phyloP scores from a whole-genome alignment of 331 rosid species.

The Saraca asoca region DNA sequence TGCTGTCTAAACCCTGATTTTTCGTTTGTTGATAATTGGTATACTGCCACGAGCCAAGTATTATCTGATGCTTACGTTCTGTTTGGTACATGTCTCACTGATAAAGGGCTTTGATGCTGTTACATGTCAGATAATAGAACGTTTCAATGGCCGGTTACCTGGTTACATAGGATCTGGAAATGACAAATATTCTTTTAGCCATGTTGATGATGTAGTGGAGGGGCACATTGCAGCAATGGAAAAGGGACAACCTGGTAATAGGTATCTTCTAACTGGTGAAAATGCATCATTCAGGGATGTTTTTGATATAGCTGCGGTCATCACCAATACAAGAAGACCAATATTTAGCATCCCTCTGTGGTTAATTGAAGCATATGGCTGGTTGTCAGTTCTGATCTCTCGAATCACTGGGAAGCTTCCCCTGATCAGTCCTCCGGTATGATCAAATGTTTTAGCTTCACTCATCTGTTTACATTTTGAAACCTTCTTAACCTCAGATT shows the following conservation, averaged over 20 bases:
- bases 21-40: neutral
- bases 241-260: conserved; percentile 64
- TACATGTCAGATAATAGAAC: conserved; percentile 62
- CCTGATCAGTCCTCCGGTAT: conserved; percentile 85
- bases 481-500: neutral
- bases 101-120: conserved; percentile 2
- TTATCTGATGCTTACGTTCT: too few relatives aligned
- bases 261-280: conserved; percentile 86
- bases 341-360: conserved; percentile 62
- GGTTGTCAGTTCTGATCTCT: conserved; percentile 60
- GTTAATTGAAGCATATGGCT: conserved; percentile 71
- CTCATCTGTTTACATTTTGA: neutral
- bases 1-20: neutral
- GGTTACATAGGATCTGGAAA: conserved; percentile 77
- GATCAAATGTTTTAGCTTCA: conserved; percentile 26
- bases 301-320: conserved; percentile 74
- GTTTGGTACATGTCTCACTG: neutral
- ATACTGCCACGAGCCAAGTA: too few relatives aligned
- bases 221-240: conserved; percentile 79
- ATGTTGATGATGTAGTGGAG: conserved; percentile 82
- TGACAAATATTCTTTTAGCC: conserved; percentile 74
- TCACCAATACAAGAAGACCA: conserved; percentile 67
- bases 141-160: conserved; percentile 82
- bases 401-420: conserved; percentile 75
- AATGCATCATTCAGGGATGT: conserved; percentile 73